Percentiles rank a stretch among this genome's conserved stretches.
phyloP scores from a whole-genome alignment of 2,329 filamentous ascomycete genomes.

The Fusarium cicatricum region DNA sequence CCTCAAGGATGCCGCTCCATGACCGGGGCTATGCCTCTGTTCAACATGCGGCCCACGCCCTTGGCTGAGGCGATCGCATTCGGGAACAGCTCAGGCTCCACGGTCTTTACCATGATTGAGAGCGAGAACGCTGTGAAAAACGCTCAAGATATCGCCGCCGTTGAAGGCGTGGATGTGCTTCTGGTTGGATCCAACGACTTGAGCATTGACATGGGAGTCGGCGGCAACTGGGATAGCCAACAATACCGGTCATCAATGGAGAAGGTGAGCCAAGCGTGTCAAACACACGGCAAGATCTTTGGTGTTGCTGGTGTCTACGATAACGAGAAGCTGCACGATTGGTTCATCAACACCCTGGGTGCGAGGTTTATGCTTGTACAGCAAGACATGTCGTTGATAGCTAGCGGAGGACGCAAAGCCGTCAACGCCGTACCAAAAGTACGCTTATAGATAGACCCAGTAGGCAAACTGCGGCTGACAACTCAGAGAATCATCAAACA shows the following conservation, averaged over 20 bases:
- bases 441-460: not conserved
- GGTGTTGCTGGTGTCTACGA: constrained; percentile 27
- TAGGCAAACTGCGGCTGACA: too few species aligned
- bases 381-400: constrained; percentile 23
- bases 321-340: constrained; percentile 16
- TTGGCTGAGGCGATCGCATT: constrained; percentile 15
- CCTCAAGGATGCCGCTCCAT: constrained; percentile 38
- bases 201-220: constrained; percentile 26
- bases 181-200: constrained; percentile 46
- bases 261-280: constrained; percentile 19
- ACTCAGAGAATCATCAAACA: too few species aligned
- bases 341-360: constrained; percentile 20
- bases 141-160: constrained; percentile 43
- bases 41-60: constrained; percentile 28
- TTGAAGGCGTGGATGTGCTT: constrained; percentile 43
- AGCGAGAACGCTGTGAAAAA: constrained; percentile 35
- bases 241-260: constrained; percentile 19
- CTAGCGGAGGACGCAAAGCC: constrained; percentile 10
- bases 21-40: constrained; percentile 35
- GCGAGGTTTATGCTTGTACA: constrained; percentile 24
- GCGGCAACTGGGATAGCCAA: constrained; percentile 12
- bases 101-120: constrained; percentile 43
- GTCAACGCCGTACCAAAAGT: constrained; percentile 8
- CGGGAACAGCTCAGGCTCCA: constrained; percentile 37
- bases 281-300: constrained; percentile 18